Conservation (phyloP, 805 yeast species). For the Candida palmyrensis region DNA sequence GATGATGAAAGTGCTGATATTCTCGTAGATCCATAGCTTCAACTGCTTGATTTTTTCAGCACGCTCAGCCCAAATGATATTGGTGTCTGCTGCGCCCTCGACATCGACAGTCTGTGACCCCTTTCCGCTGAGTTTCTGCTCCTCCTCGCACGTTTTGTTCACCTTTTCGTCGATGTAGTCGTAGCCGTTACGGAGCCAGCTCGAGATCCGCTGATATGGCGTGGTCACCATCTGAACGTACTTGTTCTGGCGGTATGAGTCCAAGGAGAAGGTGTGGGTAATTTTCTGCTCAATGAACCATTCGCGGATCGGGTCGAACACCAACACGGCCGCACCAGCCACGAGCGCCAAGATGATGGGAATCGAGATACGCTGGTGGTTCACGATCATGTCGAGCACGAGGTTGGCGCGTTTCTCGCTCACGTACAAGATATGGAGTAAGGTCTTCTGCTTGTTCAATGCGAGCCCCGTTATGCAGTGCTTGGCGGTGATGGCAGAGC, state of each 20-base stretch:
- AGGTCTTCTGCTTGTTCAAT: conserved; percentile 49
- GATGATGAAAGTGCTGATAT: conserved; percentile 83
- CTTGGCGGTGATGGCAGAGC: conserved; percentile 80
- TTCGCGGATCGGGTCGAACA: conserved; percentile 91
- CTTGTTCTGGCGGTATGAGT: conserved; percentile 36
- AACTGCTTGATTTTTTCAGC: conserved; percentile 62
- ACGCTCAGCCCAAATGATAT: conserved; percentile 67
- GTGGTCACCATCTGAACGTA: conserved; percentile 19
- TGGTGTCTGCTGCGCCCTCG: conserved; percentile 22
- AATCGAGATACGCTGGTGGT: conserved; percentile 77
- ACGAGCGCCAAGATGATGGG: conserved; percentile 75
- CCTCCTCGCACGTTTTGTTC: conserved; percentile 8
- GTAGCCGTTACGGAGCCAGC: conserved; percentile 27
- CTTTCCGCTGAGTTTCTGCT: conserved; percentile 8
- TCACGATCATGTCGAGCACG: conserved; percentile 52
- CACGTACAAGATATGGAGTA: conserved; percentile 68
- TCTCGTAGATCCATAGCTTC: conserved; percentile 78
- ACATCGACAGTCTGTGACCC: conserved; percentile 8
- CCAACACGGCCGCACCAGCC: conserved; percentile 75
- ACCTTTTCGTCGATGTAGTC: conserved; percentile 31
- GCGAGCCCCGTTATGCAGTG: conserved; percentile 83
- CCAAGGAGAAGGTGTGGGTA: conserved; percentile 51
- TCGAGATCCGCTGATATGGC: conserved; percentile 21
- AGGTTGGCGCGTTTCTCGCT: conserved; percentile 49
- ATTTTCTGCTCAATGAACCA: conserved; percentile 73